Conservation (phyloP, 176 grass and related monocot genomes). For the Canna indica region DNA sequence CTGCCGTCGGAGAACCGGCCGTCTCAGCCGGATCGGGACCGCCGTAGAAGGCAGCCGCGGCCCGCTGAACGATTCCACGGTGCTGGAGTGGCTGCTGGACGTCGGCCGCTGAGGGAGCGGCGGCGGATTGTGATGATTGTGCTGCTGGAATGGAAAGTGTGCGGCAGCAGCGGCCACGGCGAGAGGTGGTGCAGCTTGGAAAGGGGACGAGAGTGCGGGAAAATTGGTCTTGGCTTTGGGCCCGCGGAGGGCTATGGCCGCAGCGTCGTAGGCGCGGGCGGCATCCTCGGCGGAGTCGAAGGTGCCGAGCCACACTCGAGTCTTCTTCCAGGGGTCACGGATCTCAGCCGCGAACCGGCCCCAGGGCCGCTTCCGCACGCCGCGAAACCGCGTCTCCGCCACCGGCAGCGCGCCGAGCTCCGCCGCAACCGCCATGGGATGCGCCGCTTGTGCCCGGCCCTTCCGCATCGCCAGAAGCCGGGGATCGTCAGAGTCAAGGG, state of each 20-base stretch:
- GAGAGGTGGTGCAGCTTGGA: neutral
- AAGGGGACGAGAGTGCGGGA: slow-evolving; percentile 9
- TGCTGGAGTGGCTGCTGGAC: slow-evolving; percentile 65
- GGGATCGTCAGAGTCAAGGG: neutral
- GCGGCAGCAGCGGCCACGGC: neutral
- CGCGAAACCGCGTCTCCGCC: slow-evolving; percentile 44
- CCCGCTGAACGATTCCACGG: slow-evolving; percentile 59
- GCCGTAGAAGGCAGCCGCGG: slow-evolving; percentile 18
- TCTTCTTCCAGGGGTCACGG: slow-evolving; percentile 59
- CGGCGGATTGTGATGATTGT: neutral
- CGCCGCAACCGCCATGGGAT: neutral
- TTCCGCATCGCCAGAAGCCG: neutral
- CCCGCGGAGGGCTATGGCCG: slow-evolving; percentile 41
- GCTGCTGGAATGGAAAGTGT: neutral
- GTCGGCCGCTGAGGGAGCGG: slow-evolving; percentile 23
- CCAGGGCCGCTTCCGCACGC: slow-evolving; percentile 71
- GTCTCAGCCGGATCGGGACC: slow-evolving; percentile 18
- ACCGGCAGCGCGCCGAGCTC: neutral
- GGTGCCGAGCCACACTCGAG: slow-evolving; percentile 65
- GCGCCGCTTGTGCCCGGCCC: neutral
- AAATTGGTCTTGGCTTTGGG: slow-evolving; percentile 80
- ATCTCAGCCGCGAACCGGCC: slow-evolving; percentile 76
- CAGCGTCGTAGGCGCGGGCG: slow-evolving; percentile 56
- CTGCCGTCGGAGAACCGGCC: neutral
- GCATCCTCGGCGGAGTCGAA: slow-evolving; percentile 70